Evolutionary conservation across 2,329 filamentous ascomycete genomes (phyloP), one percentile per base, ranked within the genome.

Genomic region (Achaetomium macrosporum): DNA sequence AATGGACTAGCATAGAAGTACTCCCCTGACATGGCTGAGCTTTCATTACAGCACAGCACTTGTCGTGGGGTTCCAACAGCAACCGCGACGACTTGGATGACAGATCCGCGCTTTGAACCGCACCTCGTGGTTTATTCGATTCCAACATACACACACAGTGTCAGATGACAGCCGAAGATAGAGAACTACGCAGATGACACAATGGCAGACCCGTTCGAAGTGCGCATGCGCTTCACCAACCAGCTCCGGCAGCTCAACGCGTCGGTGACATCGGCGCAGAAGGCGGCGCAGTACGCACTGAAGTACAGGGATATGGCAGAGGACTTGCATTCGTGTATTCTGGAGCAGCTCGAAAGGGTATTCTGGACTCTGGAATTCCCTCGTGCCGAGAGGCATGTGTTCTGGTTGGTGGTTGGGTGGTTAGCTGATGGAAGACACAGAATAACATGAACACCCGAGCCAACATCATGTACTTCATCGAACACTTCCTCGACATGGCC

Each of bases 391-490:
- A n/a, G 25, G 67, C 9, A 17, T 3, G n/a, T 20, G 7, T 20
- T 7, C 25, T 8, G 35, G n/a, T 15, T 11, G 45, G n/a, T 47
- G 33, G 33, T 13, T 31, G 29, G 47, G 17, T 35, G 11, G 19
- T 19, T 42, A 25, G 29, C 48, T 54, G 16, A 54, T 29, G 19
- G n/a, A 37, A 11, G 3, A 17, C 45, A 25, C 25, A 91, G 81
- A 95, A 89, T 61, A 92, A 88, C 61, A 95, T 99, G 87, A 99
- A 99, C 71, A 95, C 86, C 47, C 81, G 92, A 56, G 95, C 93
- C 54, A 99, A 99, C 68, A 97, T 99, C 69, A 95, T 99, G 87
- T 99, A 95, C 72, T 99, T 99, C 71, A 87, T 99, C 65, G 92
- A 97, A 66, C 87, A 92, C 62, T 88, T 99, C 61, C 88, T 95